Conservation (phyloP, 306 rosid species). For the Neltuma alba region DNA sequence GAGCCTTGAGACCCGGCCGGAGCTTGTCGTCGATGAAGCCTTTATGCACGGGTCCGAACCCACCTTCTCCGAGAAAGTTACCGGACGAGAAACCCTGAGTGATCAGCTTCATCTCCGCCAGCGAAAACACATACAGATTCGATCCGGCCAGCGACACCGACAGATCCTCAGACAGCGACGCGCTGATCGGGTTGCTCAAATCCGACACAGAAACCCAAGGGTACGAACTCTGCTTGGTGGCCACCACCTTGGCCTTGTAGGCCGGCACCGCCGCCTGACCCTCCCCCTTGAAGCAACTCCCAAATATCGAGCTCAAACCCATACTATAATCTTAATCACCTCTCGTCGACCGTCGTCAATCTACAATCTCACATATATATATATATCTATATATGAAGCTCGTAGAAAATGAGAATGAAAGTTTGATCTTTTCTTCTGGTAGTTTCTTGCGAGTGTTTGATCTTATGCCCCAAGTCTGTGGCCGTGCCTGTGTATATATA, state of each 20-base stretch:
- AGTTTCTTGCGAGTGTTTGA: slow-evolving; percentile 17
- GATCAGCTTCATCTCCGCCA: slow-evolving; percentile 80
- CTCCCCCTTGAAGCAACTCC: slow-evolving; percentile 57
- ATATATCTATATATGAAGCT: too few relatives aligned
- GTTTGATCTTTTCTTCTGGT: slow-evolving; percentile 31
- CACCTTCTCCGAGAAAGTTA: slow-evolving; percentile 91
- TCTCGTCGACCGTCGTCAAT: slow-evolving; percentile 4
- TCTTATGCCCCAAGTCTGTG: slow-evolving; percentile 4
- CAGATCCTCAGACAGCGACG: slow-evolving; percentile 69
- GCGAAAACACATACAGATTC: slow-evolving; percentile 65
- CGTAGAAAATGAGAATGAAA: background rate
- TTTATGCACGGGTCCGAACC: slow-evolving; percentile 96
- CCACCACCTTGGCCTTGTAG: slow-evolving; percentile 45
- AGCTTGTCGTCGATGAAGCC: slow-evolving; percentile 93
- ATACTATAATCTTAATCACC: slow-evolving; percentile 28
- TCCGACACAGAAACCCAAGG: slow-evolving; percentile 67
- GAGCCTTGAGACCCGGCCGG: slow-evolving; percentile 73
- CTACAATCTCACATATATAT: background rate
- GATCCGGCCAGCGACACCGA: slow-evolving; percentile 86
- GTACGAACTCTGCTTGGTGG: slow-evolving; percentile 54
- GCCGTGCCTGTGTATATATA: background rate
- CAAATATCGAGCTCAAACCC: slow-evolving; percentile 53
- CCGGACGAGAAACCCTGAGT: slow-evolving; percentile 73
- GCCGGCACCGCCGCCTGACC: slow-evolving; percentile 30
- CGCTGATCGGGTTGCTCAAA: slow-evolving; percentile 66